Evolutionary conservation across 331 rosid species (phyloP).

Genomic region (Spiraea crenata): DNA sequence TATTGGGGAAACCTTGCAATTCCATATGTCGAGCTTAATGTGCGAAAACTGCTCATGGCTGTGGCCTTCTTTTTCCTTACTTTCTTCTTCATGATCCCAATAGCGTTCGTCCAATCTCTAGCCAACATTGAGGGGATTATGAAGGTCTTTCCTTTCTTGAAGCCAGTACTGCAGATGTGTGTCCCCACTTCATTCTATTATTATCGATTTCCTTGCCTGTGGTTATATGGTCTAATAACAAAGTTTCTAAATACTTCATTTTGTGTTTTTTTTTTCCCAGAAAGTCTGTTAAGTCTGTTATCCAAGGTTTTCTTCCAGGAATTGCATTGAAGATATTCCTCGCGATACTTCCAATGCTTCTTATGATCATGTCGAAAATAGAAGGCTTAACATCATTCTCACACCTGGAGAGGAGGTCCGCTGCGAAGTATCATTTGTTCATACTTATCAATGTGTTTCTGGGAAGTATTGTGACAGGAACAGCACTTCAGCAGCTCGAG

Average conservation of each 20-base stretch:
- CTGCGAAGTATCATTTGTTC: constrained; percentile 75
- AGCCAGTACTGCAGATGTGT: constrained; percentile 60
- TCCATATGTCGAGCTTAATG: constrained; percentile 70
- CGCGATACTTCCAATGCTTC: constrained; percentile 59
- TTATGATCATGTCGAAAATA: constrained; percentile 74
- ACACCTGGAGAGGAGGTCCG: constrained; percentile 73
- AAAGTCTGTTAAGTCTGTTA: constrained; percentile 51
- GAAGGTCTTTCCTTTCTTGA: constrained; percentile 78
- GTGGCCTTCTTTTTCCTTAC: constrained; percentile 58
- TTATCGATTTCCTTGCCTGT: not conserved
- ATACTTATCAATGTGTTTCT: constrained; percentile 83
- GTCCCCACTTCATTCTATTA: constrained; percentile 31
- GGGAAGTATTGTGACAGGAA: constrained; percentile 82
- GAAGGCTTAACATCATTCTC: constrained; percentile 82
- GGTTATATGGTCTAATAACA: constrained; percentile 3
- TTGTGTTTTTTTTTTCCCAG: constrained; percentile 38
- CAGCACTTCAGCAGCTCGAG: constrained; percentile 85
- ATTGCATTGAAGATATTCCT: constrained; percentile 83
- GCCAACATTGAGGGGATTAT: constrained; percentile 79
- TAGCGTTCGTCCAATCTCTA: constrained; percentile 85
- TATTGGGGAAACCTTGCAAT: constrained; percentile 86
- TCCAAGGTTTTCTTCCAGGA: constrained; percentile 96
- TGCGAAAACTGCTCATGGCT: constrained; percentile 62
- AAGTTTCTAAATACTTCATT: constrained; percentile 16
- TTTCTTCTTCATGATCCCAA: constrained; percentile 91